Conservation (phyloP, 2,329 filamentous ascomycete genomes). For the Neofusicoccum cordaticola region DNA sequence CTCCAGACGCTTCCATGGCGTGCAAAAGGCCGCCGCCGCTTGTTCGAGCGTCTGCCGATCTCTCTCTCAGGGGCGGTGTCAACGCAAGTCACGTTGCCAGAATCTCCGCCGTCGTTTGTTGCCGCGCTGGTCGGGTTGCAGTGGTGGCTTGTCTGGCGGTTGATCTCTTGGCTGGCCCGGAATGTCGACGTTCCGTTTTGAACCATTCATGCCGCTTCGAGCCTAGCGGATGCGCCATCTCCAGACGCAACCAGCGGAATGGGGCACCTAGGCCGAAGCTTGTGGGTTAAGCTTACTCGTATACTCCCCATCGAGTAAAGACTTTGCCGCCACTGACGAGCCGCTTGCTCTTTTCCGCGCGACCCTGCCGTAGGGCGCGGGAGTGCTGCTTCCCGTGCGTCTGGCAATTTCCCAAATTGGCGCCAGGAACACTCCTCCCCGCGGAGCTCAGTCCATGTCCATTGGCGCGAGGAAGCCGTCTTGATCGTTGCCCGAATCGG, state of each 20-base stretch:
- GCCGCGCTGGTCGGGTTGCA: neutral
- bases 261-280: neutral
- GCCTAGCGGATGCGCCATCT: neutral
- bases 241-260: neutral
- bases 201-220: neutral
- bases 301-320: neutral
- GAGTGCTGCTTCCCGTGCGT: neutral
- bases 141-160: neutral
- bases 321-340: neutral
- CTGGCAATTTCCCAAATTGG: neutral
- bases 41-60: neutral
- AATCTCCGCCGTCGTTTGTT: neutral
- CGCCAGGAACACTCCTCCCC: neutral
- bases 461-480: neutral
- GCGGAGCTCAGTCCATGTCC: neutral
- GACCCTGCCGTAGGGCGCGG: neutral
- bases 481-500: too few species aligned
- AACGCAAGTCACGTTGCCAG: neutral
- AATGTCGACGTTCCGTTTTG: neutral
- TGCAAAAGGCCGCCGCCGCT: neutral
- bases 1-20: neutral
- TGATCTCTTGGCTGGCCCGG: neutral
- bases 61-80: neutral
- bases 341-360: neutral
- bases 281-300: constrained; percentile 8